Conservation (phyloP, 257 asterid genomes). For the Phtheirospermum japonicum region DNA sequence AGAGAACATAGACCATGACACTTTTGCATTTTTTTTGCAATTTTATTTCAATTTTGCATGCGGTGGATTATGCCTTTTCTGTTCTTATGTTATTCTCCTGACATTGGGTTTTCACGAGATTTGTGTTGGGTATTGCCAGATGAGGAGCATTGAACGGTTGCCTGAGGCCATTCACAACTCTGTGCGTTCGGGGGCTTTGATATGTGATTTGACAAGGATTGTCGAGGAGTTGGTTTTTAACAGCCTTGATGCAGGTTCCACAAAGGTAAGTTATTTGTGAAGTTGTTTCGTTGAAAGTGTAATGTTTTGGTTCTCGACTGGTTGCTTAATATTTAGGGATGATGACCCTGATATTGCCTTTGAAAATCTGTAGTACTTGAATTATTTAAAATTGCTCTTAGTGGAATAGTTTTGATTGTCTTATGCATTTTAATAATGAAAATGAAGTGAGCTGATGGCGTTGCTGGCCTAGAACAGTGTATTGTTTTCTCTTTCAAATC, state of each 20-base stretch:
- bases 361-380: not conserved
- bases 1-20: not conserved
- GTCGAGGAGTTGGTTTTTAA: constrained; percentile 85
- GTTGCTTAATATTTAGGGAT: constrained; percentile 10
- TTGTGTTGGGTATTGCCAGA: constrained; percentile 24
- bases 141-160: constrained; percentile 67
- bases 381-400: not conserved
- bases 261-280: constrained; percentile 44
- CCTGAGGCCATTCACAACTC: constrained; percentile 67
- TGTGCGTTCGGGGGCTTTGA: constrained; percentile 67
- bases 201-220: constrained; percentile 74
- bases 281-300: constrained; percentile 9
- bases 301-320: constrained; percentile 11
- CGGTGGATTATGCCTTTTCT: not conserved
- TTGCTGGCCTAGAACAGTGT: constrained; percentile 8
- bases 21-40: not conserved
- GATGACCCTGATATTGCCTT: not conserved
- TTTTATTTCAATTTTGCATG: not conserved
- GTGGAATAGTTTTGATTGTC: constrained; percentile 6
- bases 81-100: constrained; percentile 9
- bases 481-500: not conserved
- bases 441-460: not conserved
- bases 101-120: constrained; percentile 9
- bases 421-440: not conserved
- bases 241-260: constrained; percentile 87